A percentile compares a stretch with the other conserved stretches of the same genome.
phyloP scores from a whole-genome alignment of 768 basidiomycete species.

The Mycena haematopus region DNA sequence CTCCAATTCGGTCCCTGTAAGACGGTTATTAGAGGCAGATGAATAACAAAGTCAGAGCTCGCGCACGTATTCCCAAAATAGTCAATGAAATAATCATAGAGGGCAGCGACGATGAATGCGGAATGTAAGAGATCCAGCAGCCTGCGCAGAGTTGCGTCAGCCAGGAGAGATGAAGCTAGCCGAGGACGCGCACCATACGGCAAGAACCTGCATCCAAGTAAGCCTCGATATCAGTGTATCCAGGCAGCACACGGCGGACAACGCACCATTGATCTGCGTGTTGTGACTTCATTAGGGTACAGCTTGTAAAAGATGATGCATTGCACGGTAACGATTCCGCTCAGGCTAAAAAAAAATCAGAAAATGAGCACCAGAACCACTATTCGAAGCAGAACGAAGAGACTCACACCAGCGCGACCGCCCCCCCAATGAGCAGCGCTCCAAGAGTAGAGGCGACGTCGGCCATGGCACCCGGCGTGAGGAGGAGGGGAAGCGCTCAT shows the following conservation, averaged over 20 bases:
- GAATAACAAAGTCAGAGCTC: background rate
- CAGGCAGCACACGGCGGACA: background rate
- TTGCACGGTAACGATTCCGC: slow-evolving; percentile 30
- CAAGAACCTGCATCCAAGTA: slow-evolving; percentile 4
- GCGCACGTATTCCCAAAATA: slow-evolving; percentile 38
- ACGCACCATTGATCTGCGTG: slow-evolving; percentile 21
- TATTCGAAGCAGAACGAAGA: background rate
- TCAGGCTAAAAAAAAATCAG: slow-evolving; percentile 16
- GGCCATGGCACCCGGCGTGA: slow-evolving; percentile 11
- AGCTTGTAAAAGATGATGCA: slow-evolving; percentile 29
- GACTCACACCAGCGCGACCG: slow-evolving; percentile 28
- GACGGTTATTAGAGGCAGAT: background rate
- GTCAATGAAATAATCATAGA: slow-evolving; percentile 41
- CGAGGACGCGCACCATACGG: slow-evolving; percentile 15
- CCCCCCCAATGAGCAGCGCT: slow-evolving; percentile 29
- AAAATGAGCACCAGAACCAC: background rate
- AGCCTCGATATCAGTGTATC: background rate
- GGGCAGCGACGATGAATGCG: slow-evolving; percentile 39
- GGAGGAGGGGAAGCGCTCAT: background rate
- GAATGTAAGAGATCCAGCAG: slow-evolving; percentile 40
- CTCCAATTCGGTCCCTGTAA: background rate
- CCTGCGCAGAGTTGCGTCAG: slow-evolving; percentile 13
- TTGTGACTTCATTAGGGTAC: slow-evolving; percentile 22
- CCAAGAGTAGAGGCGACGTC: slow-evolving; percentile 28
- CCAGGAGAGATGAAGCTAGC: too few relatives aligned